Percentiles rank a stretch among this genome's conserved stretches.
Evolutionary conservation across 2,329 filamentous ascomycete genomes (phyloP).

Genomic region (Diaporthe eres): DNA sequence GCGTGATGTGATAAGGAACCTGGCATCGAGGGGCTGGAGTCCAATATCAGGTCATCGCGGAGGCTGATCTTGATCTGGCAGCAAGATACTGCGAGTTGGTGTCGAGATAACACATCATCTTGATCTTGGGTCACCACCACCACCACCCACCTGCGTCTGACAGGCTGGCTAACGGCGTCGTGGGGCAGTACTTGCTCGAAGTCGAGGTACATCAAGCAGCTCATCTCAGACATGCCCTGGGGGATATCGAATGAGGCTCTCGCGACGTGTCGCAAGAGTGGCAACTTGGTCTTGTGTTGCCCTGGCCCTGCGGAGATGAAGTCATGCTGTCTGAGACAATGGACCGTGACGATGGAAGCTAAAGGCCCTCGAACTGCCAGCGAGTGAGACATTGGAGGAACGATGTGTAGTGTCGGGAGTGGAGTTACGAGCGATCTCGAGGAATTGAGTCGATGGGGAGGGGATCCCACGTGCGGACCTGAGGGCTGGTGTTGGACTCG

Average conservation of each 20-base stretch:
- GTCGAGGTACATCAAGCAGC: conserved; percentile 20
- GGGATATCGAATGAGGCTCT: conserved; percentile 27
- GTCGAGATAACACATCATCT: conserved; percentile 16
- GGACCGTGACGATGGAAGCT: conserved; percentile 16
- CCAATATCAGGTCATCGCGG: neutral
- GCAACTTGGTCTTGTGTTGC: conserved; percentile 15
- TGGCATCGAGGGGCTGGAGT: neutral
- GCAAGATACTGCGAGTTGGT: neutral
- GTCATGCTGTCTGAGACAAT: conserved; percentile 32
- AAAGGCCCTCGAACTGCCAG: conserved; percentile 31
- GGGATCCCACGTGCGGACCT: conserved; percentile 9
- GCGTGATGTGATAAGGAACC: neutral
- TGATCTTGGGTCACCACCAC: conserved; percentile 3
- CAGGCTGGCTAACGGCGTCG: neutral
- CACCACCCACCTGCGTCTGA: neutral
- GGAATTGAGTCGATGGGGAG: conserved; percentile 19
- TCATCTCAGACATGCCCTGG: neutral
- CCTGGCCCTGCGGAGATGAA: conserved; percentile 31
- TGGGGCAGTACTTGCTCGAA: neutral
- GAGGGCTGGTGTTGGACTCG: neutral
- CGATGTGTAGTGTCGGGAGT: conserved; percentile 12
- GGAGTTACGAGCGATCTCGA: neutral
- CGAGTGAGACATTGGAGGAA: conserved; percentile 26
- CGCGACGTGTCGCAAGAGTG: neutral
- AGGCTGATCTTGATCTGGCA: conserved; percentile 1